These are phyloP conservation scores for Vittaforma corneae DNA, from an alignment of 371 early-diverging fungal genomes.

Conservation along the genomic window DNA sequence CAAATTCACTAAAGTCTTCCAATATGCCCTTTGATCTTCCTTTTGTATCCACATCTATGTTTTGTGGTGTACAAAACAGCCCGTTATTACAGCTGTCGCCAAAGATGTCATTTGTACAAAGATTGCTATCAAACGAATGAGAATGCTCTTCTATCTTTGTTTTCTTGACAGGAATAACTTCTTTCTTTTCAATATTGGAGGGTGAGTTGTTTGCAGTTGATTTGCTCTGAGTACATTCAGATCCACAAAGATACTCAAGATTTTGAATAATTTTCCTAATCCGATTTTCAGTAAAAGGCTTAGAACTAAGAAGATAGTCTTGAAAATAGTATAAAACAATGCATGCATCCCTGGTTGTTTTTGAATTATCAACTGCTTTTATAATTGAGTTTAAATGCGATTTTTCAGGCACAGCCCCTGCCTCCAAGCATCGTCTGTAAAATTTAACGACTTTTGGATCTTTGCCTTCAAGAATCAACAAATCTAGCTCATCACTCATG, in stretches of 20 bases:
- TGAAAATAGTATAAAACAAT: slow-evolving; percentile 9
- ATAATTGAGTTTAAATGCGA: background rate
- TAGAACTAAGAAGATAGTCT: background rate
- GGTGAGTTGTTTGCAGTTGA: background rate
- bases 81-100: too few relatives aligned
- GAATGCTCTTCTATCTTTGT: too few relatives aligned
- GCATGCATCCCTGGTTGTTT: background rate
- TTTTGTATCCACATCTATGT: background rate
- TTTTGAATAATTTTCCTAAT: slow-evolving; percentile 34
- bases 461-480: slow-evolving; percentile 3
- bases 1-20: background rate
- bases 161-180: too few relatives aligned
- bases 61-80: background rate
- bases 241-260: slow-evolving; percentile 28
- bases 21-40: slow-evolving; percentile 3
- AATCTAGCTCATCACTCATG: slow-evolving; percentile 15
- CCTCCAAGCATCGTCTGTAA: slow-evolving; percentile 13
- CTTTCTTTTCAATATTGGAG: too few relatives aligned
- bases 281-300: slow-evolving; percentile 16
- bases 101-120: too few relatives aligned
- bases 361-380: background rate
- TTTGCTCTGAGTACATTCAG: slow-evolving; percentile 13
- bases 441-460: background rate
- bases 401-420: background rate
- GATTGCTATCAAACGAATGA: too few relatives aligned